Percentiles rank a stretch among this genome's conserved stretches.
Evolutionary conservation across 768 basidiomycete genomes (phyloP).

Genomic region (Rhizopogon vinicolor): DNA sequence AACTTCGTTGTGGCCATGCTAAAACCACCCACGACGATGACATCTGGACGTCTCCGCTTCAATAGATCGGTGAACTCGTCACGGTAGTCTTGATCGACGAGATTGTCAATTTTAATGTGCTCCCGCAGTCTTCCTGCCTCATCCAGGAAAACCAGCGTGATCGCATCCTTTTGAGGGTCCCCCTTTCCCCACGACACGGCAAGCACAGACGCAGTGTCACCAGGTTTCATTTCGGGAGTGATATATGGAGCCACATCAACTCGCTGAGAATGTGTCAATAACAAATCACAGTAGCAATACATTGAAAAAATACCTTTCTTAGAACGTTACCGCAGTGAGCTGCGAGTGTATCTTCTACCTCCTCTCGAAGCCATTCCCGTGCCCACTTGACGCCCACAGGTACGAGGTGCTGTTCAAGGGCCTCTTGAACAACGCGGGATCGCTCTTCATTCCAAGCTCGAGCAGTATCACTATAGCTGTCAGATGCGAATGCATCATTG

Average conservation of each 20-base stretch:
- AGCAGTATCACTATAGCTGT: conserved; percentile 79
- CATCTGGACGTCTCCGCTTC: conserved; percentile 77
- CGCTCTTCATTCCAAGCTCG: conserved; percentile 91
- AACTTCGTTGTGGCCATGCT: conserved; percentile 76
- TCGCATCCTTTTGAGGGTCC: conserved; percentile 87
- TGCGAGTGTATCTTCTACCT: conserved; percentile 83
- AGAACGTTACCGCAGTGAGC: conserved; percentile 62
- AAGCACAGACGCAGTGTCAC: conserved; percentile 74
- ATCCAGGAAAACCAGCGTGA: conserved; percentile 82
- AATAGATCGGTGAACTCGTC: conserved; percentile 82
- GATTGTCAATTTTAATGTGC: conserved; percentile 83
- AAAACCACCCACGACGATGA: conserved; percentile 88
- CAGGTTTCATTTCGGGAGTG: conserved; percentile 57
- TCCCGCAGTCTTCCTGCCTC: conserved; percentile 89
- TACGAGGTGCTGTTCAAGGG: conserved; percentile 75
- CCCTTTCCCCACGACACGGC: conserved; percentile 95
- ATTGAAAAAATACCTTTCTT: conserved; percentile 47
- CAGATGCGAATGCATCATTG: conserved; percentile 78
- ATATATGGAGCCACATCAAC: conserved; percentile 78
- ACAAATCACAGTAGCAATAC: background rate
- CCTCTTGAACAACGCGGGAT: conserved; percentile 70
- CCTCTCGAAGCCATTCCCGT: conserved; percentile 82
- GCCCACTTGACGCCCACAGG: conserved; percentile 86
- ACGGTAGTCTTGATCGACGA: conserved; percentile 61
- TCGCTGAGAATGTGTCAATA: conserved; percentile 44